Evolutionary conservation across 2,329 filamentous ascomycete species (phyloP).

Genomic region (Falciphora oryzae): DNA sequence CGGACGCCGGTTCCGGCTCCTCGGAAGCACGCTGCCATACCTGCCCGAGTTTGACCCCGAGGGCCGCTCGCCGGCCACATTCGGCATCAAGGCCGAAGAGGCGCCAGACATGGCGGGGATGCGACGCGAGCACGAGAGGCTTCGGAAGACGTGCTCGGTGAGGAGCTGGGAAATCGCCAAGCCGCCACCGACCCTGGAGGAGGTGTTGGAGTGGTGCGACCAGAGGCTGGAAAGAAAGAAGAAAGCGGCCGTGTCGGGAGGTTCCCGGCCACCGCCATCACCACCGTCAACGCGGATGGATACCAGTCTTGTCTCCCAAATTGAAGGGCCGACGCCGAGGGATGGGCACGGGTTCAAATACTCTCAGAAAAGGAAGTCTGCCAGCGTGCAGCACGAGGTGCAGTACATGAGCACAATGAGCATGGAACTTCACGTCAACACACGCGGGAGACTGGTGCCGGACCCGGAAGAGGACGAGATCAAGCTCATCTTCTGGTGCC

Average conservation of each 20-base stretch:
- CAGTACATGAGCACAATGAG: conserved; percentile 98
- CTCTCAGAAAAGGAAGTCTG: conserved; percentile 68
- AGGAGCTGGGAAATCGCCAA: conserved; percentile 71
- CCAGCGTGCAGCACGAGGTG: conserved; percentile 73
- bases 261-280: conserved; percentile 11
- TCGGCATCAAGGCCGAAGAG: conserved; percentile 43
- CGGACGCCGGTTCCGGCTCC: conserved; percentile 75
- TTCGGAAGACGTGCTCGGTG: conserved; percentile 54
- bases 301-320: conserved; percentile 61
- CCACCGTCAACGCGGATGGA: conserved; percentile 13
- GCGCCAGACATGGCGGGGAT: conserved; percentile 45
- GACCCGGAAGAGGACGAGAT: conserved; percentile 90
- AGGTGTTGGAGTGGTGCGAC: conserved; percentile 65
- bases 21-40: conserved; percentile 69
- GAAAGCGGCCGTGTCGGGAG: conserved; percentile 12
- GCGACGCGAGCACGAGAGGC: conserved; percentile 42
- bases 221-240: conserved; percentile 26
- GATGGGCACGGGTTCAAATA: conserved; percentile 81
- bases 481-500: conserved; percentile 82
- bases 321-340: conserved; percentile 80
- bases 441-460: conserved; percentile 70
- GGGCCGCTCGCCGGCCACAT: conserved; percentile 49
- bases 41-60: conserved; percentile 71
- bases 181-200: conserved; percentile 62
- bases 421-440: conserved; percentile 87